Conservation (phyloP, 257 asterid species). For the Solanum bulbocastanum region DNA sequence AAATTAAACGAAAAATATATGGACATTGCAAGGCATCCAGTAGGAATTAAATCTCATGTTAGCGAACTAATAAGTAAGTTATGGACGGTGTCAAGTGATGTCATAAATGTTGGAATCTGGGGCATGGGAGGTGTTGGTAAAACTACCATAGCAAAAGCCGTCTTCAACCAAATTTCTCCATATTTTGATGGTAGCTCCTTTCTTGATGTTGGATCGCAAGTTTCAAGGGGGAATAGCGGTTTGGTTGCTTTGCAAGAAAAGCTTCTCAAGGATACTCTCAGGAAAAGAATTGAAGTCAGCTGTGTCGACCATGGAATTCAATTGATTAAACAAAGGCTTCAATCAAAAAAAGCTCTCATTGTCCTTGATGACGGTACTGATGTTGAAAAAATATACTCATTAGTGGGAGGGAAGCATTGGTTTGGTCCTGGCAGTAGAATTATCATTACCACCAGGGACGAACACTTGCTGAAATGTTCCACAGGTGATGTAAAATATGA, state of each 20-base stretch:
- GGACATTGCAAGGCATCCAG: not conserved
- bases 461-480: not conserved
- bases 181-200: not conserved
- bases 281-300: not conserved
- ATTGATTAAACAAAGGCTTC: not conserved
- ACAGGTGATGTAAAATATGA: not conserved
- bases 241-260: not conserved
- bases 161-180: not conserved
- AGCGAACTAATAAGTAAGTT: not conserved
- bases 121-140: not conserved
- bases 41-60: not conserved
- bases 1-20: not conserved
- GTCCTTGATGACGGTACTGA: slow-evolving; percentile 1
- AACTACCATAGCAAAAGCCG: not conserved
- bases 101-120: not conserved
- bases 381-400: not conserved
- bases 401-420: not conserved
- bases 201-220: not conserved
- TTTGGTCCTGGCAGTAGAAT: slow-evolving; percentile 6
- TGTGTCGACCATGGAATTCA: not conserved
- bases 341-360: not conserved
- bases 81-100: not conserved
- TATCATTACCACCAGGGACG: slow-evolving; percentile 5
- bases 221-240: not conserved
- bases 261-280: not conserved